These are phyloP conservation scores for Fulvia fulva DNA, from an alignment of 2,329 filamentous ascomycete species.

Conservation along the genomic window DNA sequence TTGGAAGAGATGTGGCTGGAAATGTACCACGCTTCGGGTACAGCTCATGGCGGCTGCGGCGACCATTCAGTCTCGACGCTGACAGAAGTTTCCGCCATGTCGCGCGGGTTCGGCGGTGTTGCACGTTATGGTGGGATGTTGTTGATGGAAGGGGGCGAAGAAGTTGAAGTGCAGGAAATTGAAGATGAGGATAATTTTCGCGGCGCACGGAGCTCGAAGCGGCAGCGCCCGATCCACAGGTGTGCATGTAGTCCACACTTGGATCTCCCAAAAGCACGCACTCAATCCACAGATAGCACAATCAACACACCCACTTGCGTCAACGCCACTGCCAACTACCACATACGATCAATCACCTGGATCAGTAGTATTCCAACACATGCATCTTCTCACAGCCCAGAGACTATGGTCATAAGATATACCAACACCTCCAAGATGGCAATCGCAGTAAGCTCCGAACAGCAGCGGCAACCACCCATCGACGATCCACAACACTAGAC, in stretches of 20 bases:
- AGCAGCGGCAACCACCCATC: background rate
- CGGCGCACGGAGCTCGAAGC: too few relatives aligned
- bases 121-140: background rate
- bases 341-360: too few relatives aligned
- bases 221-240: too few relatives aligned
- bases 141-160: background rate
- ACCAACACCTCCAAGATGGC: conserved; percentile 5
- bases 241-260: too few relatives aligned
- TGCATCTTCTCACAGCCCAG: too few relatives aligned
- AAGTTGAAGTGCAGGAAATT: background rate
- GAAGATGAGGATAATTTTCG: too few relatives aligned
- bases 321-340: background rate
- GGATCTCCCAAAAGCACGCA: too few relatives aligned
- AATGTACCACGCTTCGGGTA: background rate
- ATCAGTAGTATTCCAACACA: too few relatives aligned
- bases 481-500: too few relatives aligned
- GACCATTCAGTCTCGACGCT: background rate
- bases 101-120: background rate
- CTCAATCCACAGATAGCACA: too few relatives aligned
- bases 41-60: background rate
- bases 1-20: background rate
- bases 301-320: background rate
- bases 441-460: background rate
- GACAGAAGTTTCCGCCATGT: background rate
- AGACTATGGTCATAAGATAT: conserved; percentile 6